Evolutionary conservation across 2,329 filamentous ascomycete genomes (phyloP).

Genomic region (Epichloe coenophiala): DNA sequence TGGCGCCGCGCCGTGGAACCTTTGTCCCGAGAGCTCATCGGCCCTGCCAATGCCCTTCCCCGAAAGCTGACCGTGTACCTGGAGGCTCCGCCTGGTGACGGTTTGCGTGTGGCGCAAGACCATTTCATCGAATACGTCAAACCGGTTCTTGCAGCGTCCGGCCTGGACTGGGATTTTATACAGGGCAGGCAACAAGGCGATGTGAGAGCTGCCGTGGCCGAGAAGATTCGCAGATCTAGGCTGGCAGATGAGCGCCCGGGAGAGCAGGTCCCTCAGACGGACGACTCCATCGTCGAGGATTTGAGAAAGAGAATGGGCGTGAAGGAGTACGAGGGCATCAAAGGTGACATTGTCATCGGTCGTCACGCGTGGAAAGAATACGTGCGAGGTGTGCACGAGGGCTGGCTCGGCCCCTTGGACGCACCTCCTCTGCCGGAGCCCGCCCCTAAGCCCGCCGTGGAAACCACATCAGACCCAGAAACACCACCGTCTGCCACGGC

Average conservation of each 20-base stretch:
- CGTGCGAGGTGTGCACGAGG: conserved; percentile 81
- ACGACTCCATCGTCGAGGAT: conserved; percentile 44
- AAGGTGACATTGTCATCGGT: conserved; percentile 80
- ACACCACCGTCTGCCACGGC: conserved; percentile 1
- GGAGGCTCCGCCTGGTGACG: conserved; percentile 74
- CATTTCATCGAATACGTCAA: conserved; percentile 96
- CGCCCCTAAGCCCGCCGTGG: conserved; percentile 11
- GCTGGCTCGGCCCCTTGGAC: conserved; percentile 80
- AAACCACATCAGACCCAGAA: conserved; percentile 9
- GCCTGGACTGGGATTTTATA: conserved; percentile 90
- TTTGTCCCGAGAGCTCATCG: conserved; percentile 64
- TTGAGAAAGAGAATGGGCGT: conserved; percentile 54
- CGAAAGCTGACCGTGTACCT: conserved; percentile 79
- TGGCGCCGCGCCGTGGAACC: conserved; percentile 81
- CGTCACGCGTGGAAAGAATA: conserved; percentile 97
- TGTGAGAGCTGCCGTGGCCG: conserved; percentile 71
- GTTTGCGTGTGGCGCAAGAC: conserved; percentile 71
- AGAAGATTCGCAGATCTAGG: conserved; percentile 65
- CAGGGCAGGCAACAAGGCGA: conserved; percentile 91
- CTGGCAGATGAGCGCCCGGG: conserved; percentile 41
- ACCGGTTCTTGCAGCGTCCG: conserved; percentile 77
- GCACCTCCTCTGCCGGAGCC: conserved; percentile 31
- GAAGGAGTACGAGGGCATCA: conserved; percentile 56
- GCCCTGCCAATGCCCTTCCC: conserved; percentile 54
- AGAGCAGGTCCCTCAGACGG: conserved; percentile 32